A percentile compares a stretch with the other conserved stretches of the same genome.
These are phyloP conservation scores for Emmonsiellopsis sp. DNA, from an alignment of 2,329 filamentous ascomycete species.

Conservation along the genomic window DNA sequence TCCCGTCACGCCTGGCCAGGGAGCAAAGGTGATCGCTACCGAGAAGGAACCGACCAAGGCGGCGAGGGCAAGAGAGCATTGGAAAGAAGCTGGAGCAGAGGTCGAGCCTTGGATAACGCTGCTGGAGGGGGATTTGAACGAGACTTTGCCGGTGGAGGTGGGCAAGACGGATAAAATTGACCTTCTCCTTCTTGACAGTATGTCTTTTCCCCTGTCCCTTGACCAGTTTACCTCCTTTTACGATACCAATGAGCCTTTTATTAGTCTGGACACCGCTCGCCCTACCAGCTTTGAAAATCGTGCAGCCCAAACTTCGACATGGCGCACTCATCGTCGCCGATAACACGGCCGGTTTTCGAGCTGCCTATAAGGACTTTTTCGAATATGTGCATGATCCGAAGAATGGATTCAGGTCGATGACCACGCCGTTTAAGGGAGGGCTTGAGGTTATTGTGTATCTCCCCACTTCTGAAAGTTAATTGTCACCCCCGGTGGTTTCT, in stretches of 20 bases:
- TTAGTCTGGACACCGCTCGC: slow-evolving; percentile 49
- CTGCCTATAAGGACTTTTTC: slow-evolving; percentile 41
- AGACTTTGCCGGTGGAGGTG: slow-evolving; percentile 46
- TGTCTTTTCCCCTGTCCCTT: slow-evolving; percentile 21
- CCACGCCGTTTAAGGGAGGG: slow-evolving; percentile 41
- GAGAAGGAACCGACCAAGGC: slow-evolving; percentile 52
- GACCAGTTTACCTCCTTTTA: background rate
- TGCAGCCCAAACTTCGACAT: slow-evolving; percentile 36
- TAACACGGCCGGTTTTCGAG: slow-evolving; percentile 35
- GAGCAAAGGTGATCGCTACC: slow-evolving; percentile 48
- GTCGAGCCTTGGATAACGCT: slow-evolving; percentile 47
- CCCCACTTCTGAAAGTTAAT: slow-evolving; percentile 5
- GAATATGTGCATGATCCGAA: slow-evolving; percentile 36
- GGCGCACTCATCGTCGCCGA: slow-evolving; percentile 45
- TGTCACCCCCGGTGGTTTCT: background rate
- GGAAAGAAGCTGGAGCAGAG: slow-evolving; percentile 42
- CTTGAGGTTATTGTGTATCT: slow-evolving; percentile 38
- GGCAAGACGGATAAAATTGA: slow-evolving; percentile 37
- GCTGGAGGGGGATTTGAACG: slow-evolving; percentile 47
- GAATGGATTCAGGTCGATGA: slow-evolving; percentile 44
- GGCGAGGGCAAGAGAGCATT: slow-evolving; percentile 42
- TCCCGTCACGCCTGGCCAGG: slow-evolving; percentile 13
- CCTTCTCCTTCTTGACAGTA: slow-evolving; percentile 53
- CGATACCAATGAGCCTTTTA: background rate
- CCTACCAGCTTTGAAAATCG: slow-evolving; percentile 42